Percentiles rank a stretch among this genome's conserved stretches.
These are phyloP conservation scores for Plenodomus lindquistii DNA, from an alignment of 2,329 filamentous ascomycete genomes.

Conservation along the genomic window DNA sequence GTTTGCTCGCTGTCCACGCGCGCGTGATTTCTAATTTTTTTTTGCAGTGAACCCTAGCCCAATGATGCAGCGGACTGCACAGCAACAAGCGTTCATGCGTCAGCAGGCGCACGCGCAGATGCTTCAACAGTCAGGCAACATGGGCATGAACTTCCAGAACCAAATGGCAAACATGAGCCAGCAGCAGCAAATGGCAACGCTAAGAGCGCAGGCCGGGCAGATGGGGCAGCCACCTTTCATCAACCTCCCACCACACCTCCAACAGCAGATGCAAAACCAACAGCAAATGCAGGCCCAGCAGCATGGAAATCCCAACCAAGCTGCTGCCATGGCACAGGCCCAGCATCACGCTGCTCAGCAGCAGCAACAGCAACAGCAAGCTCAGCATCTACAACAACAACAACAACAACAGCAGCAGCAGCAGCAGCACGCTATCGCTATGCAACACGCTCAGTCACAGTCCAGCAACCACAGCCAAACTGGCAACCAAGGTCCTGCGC, in stretches of 20 bases:
- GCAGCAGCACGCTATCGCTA: slow-evolving; percentile 44
- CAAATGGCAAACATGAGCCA: slow-evolving; percentile 56
- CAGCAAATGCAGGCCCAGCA: slow-evolving; percentile 51
- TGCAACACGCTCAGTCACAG: slow-evolving; percentile 56
- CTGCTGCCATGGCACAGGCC: slow-evolving; percentile 52
- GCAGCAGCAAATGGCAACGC: slow-evolving; percentile 35
- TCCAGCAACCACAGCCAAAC: slow-evolving; percentile 54
- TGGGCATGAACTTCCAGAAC: slow-evolving; percentile 60
- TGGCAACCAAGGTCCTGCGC: slow-evolving; percentile 44
- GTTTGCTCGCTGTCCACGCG: slow-evolving; percentile 12
- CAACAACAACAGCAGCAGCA: slow-evolving; percentile 49
- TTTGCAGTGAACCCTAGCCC: slow-evolving; percentile 41
- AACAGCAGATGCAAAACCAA: slow-evolving; percentile 50
- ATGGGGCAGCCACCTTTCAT: slow-evolving; percentile 30
- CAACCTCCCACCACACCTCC: slow-evolving; percentile 42
- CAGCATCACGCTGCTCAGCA: slow-evolving; percentile 38
- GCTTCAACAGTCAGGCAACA: slow-evolving; percentile 57
- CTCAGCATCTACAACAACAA: slow-evolving; percentile 39
- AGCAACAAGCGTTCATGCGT: slow-evolving; percentile 54
- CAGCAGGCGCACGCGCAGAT: slow-evolving; percentile 57
- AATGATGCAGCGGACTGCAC: slow-evolving; percentile 47
- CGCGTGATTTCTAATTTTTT: slow-evolving; percentile 13
- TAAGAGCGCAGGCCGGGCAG: slow-evolving; percentile 20
- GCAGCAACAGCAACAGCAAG: slow-evolving; percentile 37
- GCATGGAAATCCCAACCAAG: slow-evolving; percentile 44